Evolutionary conservation across 495 filamentous ascomycete genomes (phyloP).

Genomic region (Chaetomidium leptoderma): DNA sequence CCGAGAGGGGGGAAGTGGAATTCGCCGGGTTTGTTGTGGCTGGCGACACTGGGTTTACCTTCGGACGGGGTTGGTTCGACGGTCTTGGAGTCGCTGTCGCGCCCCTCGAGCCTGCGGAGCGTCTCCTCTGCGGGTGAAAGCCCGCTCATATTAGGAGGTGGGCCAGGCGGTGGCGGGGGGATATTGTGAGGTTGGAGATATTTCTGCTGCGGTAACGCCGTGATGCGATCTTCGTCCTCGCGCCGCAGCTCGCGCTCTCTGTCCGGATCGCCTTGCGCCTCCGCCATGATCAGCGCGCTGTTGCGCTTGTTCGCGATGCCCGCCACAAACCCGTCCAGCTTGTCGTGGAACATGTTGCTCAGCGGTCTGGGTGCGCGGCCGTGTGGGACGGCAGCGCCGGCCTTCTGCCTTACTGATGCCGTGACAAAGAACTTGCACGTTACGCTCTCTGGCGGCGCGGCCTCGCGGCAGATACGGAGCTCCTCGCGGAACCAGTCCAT

Average conservation of each 20-base stretch:
- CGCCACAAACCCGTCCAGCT: constrained; percentile 75
- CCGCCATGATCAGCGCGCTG: constrained; percentile 72
- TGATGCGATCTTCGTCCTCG: constrained; percentile 83
- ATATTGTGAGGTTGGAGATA: constrained; percentile 50
- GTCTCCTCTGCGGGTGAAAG: constrained; percentile 39
- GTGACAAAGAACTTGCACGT: constrained; percentile 95
- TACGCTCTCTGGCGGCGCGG: constrained; percentile 75
- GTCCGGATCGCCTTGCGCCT: constrained; percentile 74
- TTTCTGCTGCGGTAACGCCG: constrained; percentile 65
- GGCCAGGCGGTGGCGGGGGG: constrained; percentile 43
- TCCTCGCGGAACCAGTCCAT: constrained; percentile 99
- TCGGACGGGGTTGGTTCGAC: neutral
- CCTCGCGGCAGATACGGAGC: constrained; percentile 80
- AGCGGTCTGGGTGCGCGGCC: constrained; percentile 55
- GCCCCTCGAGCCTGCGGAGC: constrained; percentile 43
- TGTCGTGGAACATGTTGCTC: constrained; percentile 71
- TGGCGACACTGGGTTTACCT: neutral
- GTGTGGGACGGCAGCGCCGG: constrained; percentile 28
- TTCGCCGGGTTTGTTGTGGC: constrained; percentile 35
- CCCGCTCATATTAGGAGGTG: constrained; percentile 37
- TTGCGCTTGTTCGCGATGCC: constrained; percentile 77
- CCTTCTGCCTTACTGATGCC: constrained; percentile 54
- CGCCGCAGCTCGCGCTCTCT: constrained; percentile 71
- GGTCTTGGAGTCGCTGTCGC: constrained; percentile 22
- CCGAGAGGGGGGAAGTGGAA: constrained; percentile 53